A percentile compares a stretch with the other conserved stretches of the same genome.
Evolutionary conservation across 495 filamentous ascomycete species (phyloP).

Genomic region (Talaromyces trachyspermus): DNA sequence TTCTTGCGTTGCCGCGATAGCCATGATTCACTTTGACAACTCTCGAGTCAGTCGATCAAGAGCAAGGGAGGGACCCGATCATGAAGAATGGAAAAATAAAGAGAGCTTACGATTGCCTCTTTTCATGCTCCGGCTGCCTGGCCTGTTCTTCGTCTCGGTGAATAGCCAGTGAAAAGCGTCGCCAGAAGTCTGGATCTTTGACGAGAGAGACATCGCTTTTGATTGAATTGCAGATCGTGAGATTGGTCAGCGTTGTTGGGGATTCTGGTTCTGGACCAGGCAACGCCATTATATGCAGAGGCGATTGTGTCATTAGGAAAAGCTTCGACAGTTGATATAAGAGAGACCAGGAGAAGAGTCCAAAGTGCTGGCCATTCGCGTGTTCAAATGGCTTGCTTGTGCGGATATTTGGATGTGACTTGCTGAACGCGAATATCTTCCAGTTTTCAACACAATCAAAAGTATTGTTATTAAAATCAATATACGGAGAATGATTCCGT

Average conservation of each 20-base stretch:
- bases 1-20: constrained; percentile 28
- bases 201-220: constrained; percentile 30
- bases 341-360: too few relatives aligned
- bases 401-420: too few relatives aligned
- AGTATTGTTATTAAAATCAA: too few relatives aligned
- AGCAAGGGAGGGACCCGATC: neutral
- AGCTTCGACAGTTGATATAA: too few relatives aligned
- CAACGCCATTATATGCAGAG: neutral
- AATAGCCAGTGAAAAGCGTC: constrained; percentile 52
- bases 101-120: constrained; percentile 15
- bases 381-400: too few relatives aligned
- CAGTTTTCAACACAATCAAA: too few relatives aligned
- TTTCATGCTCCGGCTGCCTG: constrained; percentile 11
- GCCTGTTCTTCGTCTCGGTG: constrained; percentile 38
- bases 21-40: constrained; percentile 25
- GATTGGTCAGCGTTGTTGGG: constrained; percentile 3
- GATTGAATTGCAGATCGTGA: constrained; percentile 4
- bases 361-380: too few relatives aligned
- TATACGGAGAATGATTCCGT: too few relatives aligned
- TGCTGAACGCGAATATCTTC: too few relatives aligned
- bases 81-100: neutral
- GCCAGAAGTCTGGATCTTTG: constrained; percentile 57
- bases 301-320: neutral
- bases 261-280: constrained; percentile 4
- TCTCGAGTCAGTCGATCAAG: too few relatives aligned